These are phyloP conservation scores for Lantana camara DNA, from an alignment of 257 asterid species.

Conservation along the genomic window DNA sequence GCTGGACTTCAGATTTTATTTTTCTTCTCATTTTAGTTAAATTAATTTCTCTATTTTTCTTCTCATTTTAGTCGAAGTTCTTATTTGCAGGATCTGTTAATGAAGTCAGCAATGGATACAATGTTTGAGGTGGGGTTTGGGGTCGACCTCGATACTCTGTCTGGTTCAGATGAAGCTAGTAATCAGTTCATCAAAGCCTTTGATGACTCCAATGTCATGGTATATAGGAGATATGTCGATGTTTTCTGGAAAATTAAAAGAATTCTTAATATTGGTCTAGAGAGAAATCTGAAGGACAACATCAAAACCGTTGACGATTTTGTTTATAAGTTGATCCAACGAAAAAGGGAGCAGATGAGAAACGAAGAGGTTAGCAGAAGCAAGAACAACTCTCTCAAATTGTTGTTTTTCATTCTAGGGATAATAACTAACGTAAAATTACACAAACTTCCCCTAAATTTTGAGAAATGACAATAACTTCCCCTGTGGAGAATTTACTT, in stretches of 20 bases:
- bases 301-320: slow-evolving; percentile 45
- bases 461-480: too few relatives aligned
- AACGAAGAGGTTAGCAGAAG: slow-evolving; percentile 31
- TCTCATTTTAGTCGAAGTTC: neutral
- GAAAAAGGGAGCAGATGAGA: slow-evolving; percentile 46
- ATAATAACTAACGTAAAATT: too few relatives aligned
- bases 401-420: neutral
- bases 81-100: slow-evolving; percentile 42
- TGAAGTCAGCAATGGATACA: slow-evolving; percentile 59
- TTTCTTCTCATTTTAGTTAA: neutral
- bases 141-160: slow-evolving; percentile 54
- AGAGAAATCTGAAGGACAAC: slow-evolving; percentile 46
- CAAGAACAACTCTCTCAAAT: slow-evolving; percentile 10
- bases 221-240: slow-evolving; percentile 56
- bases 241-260: slow-evolving; percentile 55
- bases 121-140: slow-evolving; percentile 58
- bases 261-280: slow-evolving; percentile 49
- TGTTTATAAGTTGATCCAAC: slow-evolving; percentile 46
- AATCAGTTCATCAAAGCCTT: slow-evolving; percentile 49
- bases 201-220: slow-evolving; percentile 55
- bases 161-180: slow-evolving; percentile 48
- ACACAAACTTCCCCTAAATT: too few relatives aligned
- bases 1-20: neutral
- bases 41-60: slow-evolving; percentile 2
- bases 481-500: too few relatives aligned